Evolutionary conservation across 306 rosid species (phyloP).

Genomic region (Acacia melanoxylon): DNA sequence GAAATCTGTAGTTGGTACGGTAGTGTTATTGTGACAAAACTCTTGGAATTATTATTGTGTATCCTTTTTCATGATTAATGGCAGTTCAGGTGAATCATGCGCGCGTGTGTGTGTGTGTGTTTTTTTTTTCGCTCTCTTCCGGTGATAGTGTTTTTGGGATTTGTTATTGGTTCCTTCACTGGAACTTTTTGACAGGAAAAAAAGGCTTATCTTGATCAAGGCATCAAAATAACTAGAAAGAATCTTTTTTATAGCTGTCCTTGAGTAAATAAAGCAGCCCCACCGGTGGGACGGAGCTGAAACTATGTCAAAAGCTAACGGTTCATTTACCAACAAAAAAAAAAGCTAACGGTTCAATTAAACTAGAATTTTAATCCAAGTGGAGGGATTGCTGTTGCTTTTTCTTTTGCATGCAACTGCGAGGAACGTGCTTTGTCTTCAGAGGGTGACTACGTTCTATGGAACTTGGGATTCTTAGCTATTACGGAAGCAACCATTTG

Average conservation of each 20-base stretch:
- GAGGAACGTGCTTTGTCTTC: slow-evolving; percentile 22
- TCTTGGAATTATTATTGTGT: background rate
- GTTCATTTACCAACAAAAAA: too few species aligned
- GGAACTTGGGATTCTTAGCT: slow-evolving; percentile 32
- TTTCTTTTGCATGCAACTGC: slow-evolving; percentile 21
- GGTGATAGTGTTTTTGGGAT: slow-evolving; percentile 22
- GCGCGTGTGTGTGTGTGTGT: background rate
- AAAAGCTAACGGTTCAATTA: slow-evolving; percentile 34
- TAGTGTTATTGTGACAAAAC: background rate
- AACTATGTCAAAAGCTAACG: slow-evolving; percentile 36
- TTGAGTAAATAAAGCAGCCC: slow-evolving; percentile 35
- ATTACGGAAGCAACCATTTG: slow-evolving; percentile 29
- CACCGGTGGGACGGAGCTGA: slow-evolving; percentile 32
- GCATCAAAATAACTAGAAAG: slow-evolving; percentile 29
- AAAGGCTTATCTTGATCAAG: slow-evolving; percentile 43
- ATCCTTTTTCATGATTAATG: background rate
- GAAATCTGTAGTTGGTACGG: background rate
- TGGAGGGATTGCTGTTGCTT: slow-evolving; percentile 35
- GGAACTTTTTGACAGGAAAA: slow-evolving; percentile 31
- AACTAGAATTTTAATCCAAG: slow-evolving; percentile 24
- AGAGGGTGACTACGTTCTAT: background rate
- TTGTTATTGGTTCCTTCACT: slow-evolving; percentile 15
- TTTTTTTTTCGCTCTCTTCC: background rate
- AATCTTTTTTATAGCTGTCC: slow-evolving; percentile 37
- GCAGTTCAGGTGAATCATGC: background rate